Evolutionary conservation across 2,329 filamentous ascomycete species (phyloP).

Genomic region (Tolypocladium pustulatum): DNA sequence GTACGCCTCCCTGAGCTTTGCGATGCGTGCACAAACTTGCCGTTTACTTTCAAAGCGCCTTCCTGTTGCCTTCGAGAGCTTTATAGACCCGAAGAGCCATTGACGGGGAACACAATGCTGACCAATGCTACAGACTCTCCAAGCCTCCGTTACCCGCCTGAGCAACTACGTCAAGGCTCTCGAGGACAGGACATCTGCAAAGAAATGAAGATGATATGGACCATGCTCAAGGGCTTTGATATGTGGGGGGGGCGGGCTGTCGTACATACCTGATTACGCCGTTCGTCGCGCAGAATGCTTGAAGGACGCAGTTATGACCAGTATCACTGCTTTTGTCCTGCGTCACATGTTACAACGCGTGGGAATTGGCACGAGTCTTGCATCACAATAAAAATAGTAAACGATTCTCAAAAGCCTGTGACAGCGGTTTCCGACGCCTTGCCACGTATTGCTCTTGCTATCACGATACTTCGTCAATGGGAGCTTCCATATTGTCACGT

Average conservation of each 20-base stretch:
- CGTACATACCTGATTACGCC: neutral
- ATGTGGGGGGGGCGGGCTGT: neutral
- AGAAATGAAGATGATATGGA: slow-evolving; percentile 41
- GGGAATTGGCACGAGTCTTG: neutral
- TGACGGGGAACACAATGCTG: neutral
- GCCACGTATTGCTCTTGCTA: neutral
- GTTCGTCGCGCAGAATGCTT: neutral
- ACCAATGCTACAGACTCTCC: slow-evolving; percentile 55
- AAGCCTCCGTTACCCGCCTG: slow-evolving; percentile 77
- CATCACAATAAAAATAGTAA: neutral
- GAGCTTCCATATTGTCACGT: slow-evolving; percentile 13
- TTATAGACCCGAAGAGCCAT: neutral
- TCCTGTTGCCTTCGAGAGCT: neutral
- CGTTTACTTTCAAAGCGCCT: neutral
- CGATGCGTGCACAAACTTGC: neutral
- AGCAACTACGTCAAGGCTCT: slow-evolving; percentile 73
- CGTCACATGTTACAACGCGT: neutral
- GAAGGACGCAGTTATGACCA: neutral
- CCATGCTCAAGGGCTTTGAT: neutral
- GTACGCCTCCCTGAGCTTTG: slow-evolving; percentile 46
- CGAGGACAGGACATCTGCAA: slow-evolving; percentile 69
- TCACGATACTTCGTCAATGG: slow-evolving; percentile 6
- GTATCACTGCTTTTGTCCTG: neutral
- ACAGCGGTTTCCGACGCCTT: neutral
- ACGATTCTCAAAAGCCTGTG: no score